A percentile compares a stretch with the other conserved stretches of the same genome.
These are phyloP conservation scores for Alternaria triticimaculans DNA, from an alignment of 2,329 filamentous ascomycete genomes.

Conservation along the genomic window DNA sequence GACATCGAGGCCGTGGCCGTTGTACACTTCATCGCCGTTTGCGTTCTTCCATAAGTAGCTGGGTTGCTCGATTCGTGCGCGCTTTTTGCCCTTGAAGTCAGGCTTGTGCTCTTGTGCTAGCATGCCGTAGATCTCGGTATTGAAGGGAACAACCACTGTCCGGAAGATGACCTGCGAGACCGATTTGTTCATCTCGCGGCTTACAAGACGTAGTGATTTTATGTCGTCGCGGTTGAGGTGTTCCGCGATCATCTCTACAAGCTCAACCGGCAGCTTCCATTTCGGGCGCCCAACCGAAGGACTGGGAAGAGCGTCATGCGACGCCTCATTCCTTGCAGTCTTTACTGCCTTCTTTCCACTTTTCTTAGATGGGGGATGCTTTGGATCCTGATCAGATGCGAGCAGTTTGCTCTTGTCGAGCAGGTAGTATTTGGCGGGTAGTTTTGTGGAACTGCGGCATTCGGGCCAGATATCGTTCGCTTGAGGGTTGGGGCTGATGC, in stretches of 20 bases:
- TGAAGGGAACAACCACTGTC: conserved; percentile 71
- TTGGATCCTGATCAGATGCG: background rate
- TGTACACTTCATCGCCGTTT: conserved; percentile 53
- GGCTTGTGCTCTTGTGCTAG: conserved; percentile 49
- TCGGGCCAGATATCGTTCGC: conserved; percentile 49
- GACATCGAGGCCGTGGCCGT: conserved; percentile 67
- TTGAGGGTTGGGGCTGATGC: conserved; percentile 18
- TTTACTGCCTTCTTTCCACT: background rate
- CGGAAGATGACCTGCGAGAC: conserved; percentile 66
- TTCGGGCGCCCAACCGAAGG: conserved; percentile 45
- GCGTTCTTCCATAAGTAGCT: conserved; percentile 53
- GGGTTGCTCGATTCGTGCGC: conserved; percentile 31
- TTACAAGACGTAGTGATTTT: conserved; percentile 67
- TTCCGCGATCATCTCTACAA: conserved; percentile 65
- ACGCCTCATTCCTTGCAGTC: background rate
- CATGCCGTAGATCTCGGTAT: conserved; percentile 67
- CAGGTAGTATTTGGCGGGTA: conserved; percentile 34
- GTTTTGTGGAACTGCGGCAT: conserved; percentile 35
- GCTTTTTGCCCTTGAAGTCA: conserved; percentile 47
- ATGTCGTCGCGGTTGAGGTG: conserved; percentile 65
- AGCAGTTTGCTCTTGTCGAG: conserved; percentile 14
- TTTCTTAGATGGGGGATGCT: conserved; percentile 1
- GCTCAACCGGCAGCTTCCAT: conserved; percentile 63
- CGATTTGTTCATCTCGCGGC: conserved; percentile 64
- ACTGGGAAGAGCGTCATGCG: background rate